phyloP scores from a whole-genome alignment of 192 early-diverging fungal species.

The Umbelopsis isabellina region DNA sequence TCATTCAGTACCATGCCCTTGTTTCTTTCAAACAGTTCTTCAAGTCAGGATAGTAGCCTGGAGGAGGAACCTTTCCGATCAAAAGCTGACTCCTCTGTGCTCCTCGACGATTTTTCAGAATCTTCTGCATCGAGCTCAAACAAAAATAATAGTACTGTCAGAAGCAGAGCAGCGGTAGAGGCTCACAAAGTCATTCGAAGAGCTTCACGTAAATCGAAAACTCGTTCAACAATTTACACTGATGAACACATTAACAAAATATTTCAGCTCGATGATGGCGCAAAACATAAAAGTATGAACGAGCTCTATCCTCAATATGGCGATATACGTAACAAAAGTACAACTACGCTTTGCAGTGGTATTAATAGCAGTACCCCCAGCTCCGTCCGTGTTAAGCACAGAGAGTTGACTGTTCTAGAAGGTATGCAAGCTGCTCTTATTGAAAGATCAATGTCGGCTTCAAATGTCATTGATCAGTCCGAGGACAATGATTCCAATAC shows the following conservation, averaged over 20 bases:
- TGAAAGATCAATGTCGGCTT: slow-evolving; percentile 14
- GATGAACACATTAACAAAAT: slow-evolving; percentile 12
- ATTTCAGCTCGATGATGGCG: slow-evolving; percentile 4
- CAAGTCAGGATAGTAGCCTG: neutral
- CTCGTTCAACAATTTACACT: neutral
- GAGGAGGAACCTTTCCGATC: neutral
- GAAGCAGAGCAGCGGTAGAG: slow-evolving; percentile 1
- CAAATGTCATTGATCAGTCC: slow-evolving; percentile 6
- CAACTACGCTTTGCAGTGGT: neutral
- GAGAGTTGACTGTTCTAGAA: neutral
- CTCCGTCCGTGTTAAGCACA: slow-evolving; percentile 4
- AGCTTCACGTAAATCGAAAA: slow-evolving; percentile 11
- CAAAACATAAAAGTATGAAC: slow-evolving; percentile 3
- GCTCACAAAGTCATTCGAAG: slow-evolving; percentile 14
- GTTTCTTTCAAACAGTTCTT: neutral
- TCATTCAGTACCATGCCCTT: slow-evolving; percentile 11
- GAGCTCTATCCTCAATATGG: slow-evolving; percentile 20
- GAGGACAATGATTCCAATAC: neutral
- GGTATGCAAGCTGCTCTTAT: slow-evolving; percentile 6
- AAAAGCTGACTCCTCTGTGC: neutral
- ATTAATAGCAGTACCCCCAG: neutral
- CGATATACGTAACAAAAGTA: slow-evolving; percentile 4
- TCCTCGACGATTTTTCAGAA: neutral
- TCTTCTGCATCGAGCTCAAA: neutral
- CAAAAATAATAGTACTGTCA: neutral